Percentiles rank a stretch among this genome's conserved stretches.
Evolutionary conservation across 176 grass and related monocot species (phyloP).

Genomic region (Secale cereale): DNA sequence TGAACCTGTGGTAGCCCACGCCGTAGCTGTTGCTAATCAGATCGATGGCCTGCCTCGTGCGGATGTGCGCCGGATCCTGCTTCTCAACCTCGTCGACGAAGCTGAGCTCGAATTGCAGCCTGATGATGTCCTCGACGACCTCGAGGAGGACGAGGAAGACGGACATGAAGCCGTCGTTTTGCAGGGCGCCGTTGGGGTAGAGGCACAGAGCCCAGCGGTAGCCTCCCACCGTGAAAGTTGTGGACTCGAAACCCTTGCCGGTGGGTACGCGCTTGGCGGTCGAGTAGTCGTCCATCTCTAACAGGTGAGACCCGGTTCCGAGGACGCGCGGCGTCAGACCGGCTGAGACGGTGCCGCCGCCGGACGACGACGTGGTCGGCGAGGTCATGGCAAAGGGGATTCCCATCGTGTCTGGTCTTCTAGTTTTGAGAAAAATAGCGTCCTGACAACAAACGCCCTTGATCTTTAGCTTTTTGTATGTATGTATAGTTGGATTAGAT

Average conservation of each 20-base stretch:
- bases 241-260: neutral
- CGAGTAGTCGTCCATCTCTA: neutral
- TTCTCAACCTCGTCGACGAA: neutral
- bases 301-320: neutral
- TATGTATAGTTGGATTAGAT: too few species aligned
- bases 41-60: neutral
- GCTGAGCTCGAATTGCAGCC: neutral
- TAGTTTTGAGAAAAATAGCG: too few species aligned
- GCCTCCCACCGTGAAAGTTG: neutral
- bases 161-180: neutral
- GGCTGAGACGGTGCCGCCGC: too few species aligned
- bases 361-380: too few species aligned
- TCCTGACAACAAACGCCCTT: too few species aligned
- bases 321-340: too few species aligned
- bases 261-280: neutral
- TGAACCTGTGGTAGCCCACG: neutral
- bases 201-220: neutral
- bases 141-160: neutral
- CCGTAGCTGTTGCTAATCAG: neutral
- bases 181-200: neutral
- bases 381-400: too few species aligned
- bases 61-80: neutral
- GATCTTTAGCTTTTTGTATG: too few species aligned
- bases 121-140: neutral
- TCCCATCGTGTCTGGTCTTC: too few species aligned